Percentiles rank a stretch among this genome's conserved stretches.
Evolutionary conservation across 495 filamentous ascomycete genomes (phyloP).

Genomic region (Corynascus novoguineensis): DNA sequence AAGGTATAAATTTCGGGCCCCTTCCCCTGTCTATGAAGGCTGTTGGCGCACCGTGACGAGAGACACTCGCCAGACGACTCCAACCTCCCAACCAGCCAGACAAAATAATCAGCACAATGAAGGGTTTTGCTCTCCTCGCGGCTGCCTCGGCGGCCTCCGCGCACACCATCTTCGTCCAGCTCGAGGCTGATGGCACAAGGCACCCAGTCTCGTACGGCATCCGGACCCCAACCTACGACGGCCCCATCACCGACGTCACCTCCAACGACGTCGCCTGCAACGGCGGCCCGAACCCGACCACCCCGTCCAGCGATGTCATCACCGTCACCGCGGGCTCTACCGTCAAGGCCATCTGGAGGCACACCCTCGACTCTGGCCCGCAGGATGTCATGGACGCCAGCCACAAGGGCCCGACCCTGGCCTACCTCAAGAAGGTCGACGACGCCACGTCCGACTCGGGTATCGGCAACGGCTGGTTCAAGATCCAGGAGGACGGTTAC

Average conservation of each 20-base stretch:
- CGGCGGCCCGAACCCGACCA: conserved; percentile 50
- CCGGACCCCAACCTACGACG: conserved; percentile 38
- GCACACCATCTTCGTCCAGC: conserved; percentile 54
- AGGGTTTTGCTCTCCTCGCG: conserved; percentile 24
- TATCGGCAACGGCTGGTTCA: conserved; percentile 42
- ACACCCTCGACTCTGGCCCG: conserved; percentile 43
- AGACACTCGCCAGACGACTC: no score
- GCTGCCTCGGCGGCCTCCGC: conserved; percentile 38
- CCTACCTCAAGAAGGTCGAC: conserved; percentile 48
- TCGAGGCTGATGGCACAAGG: conserved; percentile 35
- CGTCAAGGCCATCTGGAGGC: conserved; percentile 46
- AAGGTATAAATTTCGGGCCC: no score
- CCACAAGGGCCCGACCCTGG: conserved; percentile 46
- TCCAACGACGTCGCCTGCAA: conserved; percentile 50
- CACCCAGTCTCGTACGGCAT: conserved; percentile 35
- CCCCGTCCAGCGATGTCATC: conserved; percentile 40
- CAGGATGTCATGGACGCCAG: conserved; percentile 46
- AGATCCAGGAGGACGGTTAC: conserved; percentile 31
- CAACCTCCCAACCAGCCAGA: no score
- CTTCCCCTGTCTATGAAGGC: no score
- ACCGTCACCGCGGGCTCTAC: conserved; percentile 46
- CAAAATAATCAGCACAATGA: no score
- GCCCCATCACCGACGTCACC: conserved; percentile 50
- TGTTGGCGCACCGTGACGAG: no score
- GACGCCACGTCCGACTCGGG: conserved; percentile 42